Base-by-base conservation (phyloP, 129 eudicot genomes). In the Glebionis coronaria region DNA sequence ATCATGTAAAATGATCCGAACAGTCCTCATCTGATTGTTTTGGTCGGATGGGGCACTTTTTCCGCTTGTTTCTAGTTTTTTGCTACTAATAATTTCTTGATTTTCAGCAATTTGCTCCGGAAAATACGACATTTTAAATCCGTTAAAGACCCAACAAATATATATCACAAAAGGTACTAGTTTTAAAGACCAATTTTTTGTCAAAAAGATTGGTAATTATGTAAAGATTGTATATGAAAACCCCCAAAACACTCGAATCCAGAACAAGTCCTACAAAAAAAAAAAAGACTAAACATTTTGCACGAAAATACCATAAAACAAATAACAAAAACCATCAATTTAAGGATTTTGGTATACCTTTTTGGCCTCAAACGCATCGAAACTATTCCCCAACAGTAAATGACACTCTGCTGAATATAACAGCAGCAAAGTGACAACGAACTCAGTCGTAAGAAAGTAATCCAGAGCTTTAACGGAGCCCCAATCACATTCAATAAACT, bases 291-390 rank as follows among this genome's bases (percentile, higher is more conserved):
- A 35, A 35, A 35, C 42, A 35, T 35, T 35, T 0, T 35, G 10
- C 42, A 35, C 10, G 8, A 35, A 35, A 35, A 35, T 5, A 28
- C 16, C 47, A 11, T 38, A 5, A 55, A 9, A 44, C 9, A 3
- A n/a, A 35, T 35, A 25, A 1, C 45, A 27, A 15, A 2, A 66
- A 25, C 38, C 64, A 46, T 21, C 20, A 29, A 12, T 18, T 68
- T 62, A 63, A 35, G 61, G 6, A n/a, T 55, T 47, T 4, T 58
- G 44, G 6, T 51, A 20, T 42, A 91, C 97, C 97, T 88, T 75
- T 67, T 88, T 54, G 96, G 91, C 90, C 98, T 92, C 98, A 92
- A 92, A 85, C 95, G 96, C 98, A 92, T 92, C 91, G 98, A 92
- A 88, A 84, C 79, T 29, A 84, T 46, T 38, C 84, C 67, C 65